Evolutionary conservation across 1,139 yeast genomes (phyloP), one percentile per base, ranked within the genome.

Genomic region (Chernovozyma sophiae-reginae): DNA sequence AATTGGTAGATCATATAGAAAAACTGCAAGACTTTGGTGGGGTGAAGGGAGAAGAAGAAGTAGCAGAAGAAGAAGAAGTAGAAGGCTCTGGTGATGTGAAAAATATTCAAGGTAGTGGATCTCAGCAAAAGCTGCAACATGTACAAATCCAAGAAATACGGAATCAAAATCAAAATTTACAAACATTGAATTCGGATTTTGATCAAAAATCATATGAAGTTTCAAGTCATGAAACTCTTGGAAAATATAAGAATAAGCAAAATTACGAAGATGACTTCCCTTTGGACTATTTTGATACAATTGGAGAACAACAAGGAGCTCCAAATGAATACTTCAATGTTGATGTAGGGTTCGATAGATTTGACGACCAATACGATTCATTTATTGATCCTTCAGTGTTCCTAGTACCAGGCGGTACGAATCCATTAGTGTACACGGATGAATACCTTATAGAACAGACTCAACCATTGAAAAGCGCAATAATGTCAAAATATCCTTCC

Each of bases 181-280:
- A 7, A 10, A 20, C 8, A 7, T 7, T 7, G 6, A 7, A 7
- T 20, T 10, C 23, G 6, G 23, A 10, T 10, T 7, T 7, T 20
- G 23, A 20, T 20, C 6, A 10, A 20, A 25, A 25, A 13, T 13
- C 7, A 12, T 8, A 8, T 12, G 23, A 20, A 20, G 6, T 8
- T 25, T 25, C 27, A 8, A 25, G 13, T 13, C 54, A 53, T 32
- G 60, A 51, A 14, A 55, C 65, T 3, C 63, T 63, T 1, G 53
- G 52, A 3, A 55, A 60, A 33, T 52, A 45, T 32, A 53, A 51
- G 39, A 38, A 46, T 4, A 38, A 40, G 12, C 46, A 55, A 1
- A 60, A 56, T 18, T 59, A 67, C 32, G 81, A 75, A 39, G 83
- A 79, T 45, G 87, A 81, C 49, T 81, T 81, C 56, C 87, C 89